A percentile compares a stretch with the other conserved stretches of the same genome.
Evolutionary conservation across 1,139 yeast species (phyloP).

Genomic region (Diutina sp.): DNA sequence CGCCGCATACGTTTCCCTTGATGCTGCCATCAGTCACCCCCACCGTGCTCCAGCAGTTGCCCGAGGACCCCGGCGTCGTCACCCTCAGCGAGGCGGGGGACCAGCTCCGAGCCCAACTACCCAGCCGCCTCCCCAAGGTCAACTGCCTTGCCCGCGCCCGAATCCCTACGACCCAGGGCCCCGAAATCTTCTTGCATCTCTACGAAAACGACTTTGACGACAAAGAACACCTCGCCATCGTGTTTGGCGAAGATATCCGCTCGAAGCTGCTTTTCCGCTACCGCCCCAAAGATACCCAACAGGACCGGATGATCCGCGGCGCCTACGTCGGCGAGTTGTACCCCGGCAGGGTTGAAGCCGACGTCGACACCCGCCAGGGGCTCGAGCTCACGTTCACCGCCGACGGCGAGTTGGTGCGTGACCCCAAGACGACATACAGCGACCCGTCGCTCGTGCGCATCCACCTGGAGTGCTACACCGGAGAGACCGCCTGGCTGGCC

Average conservation of each 20-base stretch:
- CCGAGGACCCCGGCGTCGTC: background rate
- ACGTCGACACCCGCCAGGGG: constrained; percentile 35
- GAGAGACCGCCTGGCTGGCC: constrained; percentile 98
- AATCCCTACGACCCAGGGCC: constrained; percentile 86
- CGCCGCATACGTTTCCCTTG: background rate
- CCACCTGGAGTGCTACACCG: constrained; percentile 97
- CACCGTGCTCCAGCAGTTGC: background rate
- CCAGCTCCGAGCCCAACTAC: background rate
- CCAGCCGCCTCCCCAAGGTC: constrained; percentile 46
- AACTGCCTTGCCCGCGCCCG: constrained; percentile 85
- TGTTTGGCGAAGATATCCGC: constrained; percentile 84
- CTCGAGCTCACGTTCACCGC: constrained; percentile 32
- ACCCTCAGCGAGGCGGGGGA: background rate
- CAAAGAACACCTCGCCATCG: constrained; percentile 95
- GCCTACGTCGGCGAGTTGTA: constrained; percentile 83
- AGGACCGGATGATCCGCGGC: constrained; percentile 92
- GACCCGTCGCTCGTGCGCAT: constrained; percentile 49
- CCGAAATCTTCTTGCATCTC: constrained; percentile 83
- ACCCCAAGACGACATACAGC: constrained; percentile 18
- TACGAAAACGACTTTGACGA: constrained; percentile 77
- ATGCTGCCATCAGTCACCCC: constrained; percentile 1
- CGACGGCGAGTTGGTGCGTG: constrained; percentile 37
- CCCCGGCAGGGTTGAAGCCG: constrained; percentile 74
- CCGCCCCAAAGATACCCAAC: constrained; percentile 66
- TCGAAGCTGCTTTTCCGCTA: constrained; percentile 57